These are phyloP conservation scores for Gloeostereum incarnatum DNA, from an alignment of 768 basidiomycete species.

Conservation along the genomic window DNA sequence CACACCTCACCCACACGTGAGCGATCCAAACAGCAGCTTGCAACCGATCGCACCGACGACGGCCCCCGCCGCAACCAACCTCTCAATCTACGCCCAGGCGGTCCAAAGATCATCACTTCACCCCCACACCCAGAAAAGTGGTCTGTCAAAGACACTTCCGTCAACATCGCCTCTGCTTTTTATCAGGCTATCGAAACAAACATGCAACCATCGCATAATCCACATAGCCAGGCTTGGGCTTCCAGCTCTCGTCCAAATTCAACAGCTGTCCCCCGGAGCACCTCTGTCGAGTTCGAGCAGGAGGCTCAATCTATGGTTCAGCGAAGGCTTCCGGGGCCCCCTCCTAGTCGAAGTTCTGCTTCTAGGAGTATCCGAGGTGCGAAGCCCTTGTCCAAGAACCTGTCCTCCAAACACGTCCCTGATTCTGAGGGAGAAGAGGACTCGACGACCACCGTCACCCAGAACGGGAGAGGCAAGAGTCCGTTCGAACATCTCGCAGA, in stretches of 20 bases:
- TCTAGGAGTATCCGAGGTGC: constrained; percentile 17
- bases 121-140: constrained; percentile 61
- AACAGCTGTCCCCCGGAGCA: constrained; percentile 52
- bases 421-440: constrained; percentile 59
- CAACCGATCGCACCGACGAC: constrained; percentile 33
- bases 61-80: constrained; percentile 28
- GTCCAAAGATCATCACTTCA: constrained; percentile 32
- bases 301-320: constrained; percentile 42
- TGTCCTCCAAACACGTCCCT: constrained; percentile 49
- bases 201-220: constrained; percentile 35
- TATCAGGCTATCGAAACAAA: constrained; percentile 43
- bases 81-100: constrained; percentile 21
- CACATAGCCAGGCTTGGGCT: constrained; percentile 62
- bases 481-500: constrained; percentile 57
- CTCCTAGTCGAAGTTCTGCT: constrained; percentile 34
- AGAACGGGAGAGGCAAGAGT: constrained; percentile 50
- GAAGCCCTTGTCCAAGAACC: constrained; percentile 46
- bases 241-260: constrained; percentile 43
- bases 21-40: constrained; percentile 17
- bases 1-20: constrained; percentile 28
- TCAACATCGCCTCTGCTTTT: constrained; percentile 80
- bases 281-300: constrained; percentile 75
- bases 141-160: constrained; percentile 75
- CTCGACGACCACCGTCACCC: constrained; percentile 12
- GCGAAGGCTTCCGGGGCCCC: constrained; percentile 57